A percentile compares a stretch with the other conserved stretches of the same genome.
Conservation (phyloP, 2,329 filamentous ascomycete species). For the Hypomyces rosellus region DNA sequence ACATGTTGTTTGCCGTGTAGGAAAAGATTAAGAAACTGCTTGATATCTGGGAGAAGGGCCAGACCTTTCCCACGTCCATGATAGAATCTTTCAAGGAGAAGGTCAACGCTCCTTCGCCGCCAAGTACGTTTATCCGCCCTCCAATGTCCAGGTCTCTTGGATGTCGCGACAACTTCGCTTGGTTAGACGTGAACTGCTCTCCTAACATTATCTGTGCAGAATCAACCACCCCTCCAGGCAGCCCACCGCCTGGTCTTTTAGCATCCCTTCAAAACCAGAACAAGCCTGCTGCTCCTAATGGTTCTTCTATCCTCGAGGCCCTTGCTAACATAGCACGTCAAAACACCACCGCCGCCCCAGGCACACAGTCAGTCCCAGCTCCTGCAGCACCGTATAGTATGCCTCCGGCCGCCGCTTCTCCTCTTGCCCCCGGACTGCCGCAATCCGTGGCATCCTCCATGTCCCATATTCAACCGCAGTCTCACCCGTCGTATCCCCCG, state of each 20-base stretch:
- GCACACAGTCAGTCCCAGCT: constrained; percentile 30
- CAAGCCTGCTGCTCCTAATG: constrained; percentile 35
- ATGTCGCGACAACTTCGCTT: neutral
- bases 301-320: constrained; percentile 65
- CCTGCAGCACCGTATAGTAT: constrained; percentile 40
- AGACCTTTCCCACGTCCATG: constrained; percentile 79
- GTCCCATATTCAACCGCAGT: constrained; percentile 22
- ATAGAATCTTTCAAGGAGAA: constrained; percentile 78
- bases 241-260: constrained; percentile 44
- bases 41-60: constrained; percentile 96
- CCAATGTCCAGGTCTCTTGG: neutral
- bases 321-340: constrained; percentile 76
- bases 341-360: constrained; percentile 48
- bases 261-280: constrained; percentile 32
- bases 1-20: constrained; percentile 51
- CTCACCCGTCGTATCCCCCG: constrained; percentile 33
- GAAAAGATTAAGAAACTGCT: constrained; percentile 91
- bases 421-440: constrained; percentile 18
- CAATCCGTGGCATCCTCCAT: constrained; percentile 26
- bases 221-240: constrained; percentile 67
- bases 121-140: constrained; percentile 51
- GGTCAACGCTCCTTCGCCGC: constrained; percentile 53
- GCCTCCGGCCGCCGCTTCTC: constrained; percentile 18
- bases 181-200: constrained; percentile 10
- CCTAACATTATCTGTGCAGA: constrained; percentile 46